Base-by-base conservation (phyloP, 495 filamentous ascomycete species). In the Xanthoparmelia taractica region DNA sequence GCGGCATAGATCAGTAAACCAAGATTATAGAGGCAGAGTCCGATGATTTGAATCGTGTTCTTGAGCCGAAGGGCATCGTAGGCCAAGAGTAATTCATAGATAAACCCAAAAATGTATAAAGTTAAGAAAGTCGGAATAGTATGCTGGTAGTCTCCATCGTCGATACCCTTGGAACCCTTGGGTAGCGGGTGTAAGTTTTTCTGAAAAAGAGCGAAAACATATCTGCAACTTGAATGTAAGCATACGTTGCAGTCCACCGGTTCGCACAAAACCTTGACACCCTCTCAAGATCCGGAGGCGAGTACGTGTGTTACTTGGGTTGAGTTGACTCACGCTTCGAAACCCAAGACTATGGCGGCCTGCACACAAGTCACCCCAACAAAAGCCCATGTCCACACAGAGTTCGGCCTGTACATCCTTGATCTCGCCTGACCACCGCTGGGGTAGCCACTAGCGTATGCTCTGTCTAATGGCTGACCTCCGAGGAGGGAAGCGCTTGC, bases 31-130 rank as follows among this genome's bases (percentile, higher is more conserved):
- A 93, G 68, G 75, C 93, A 97, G 23, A 98, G 79, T 37, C 94
- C 95, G 69, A 98, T 97, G 72, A 98, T 80, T 74, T 98, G 94
- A 82, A 98, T 98, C 18, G 94, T 98, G 76, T 98, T 98, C 77
- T 96, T 96, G 70, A 92, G 77, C 56, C 91, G 85, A 63, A 98
- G 78, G 4, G 95, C 93, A 80, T 98, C 94, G 76, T 90, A 97
- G 18, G 94, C 87, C 31, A 98, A 78, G 38, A 94, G 73, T 8
- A 97, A 73, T 69, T 96, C 85, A 76, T 97, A 98, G 60, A 98
- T 71, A 75, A 95, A 96, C 59, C 90, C 94, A 74, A 98, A 96
- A 72, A 96, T 95, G 76, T 97, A 95, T n/a, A 98, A 82, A 15
- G 93, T 87, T 31, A 98, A 80, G 75, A 97, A 97, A 18, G 91